Base-by-base conservation (phyloP, 2,329 filamentous ascomycete genomes). In the Arthrobotrys pseudoclavata region DNA sequence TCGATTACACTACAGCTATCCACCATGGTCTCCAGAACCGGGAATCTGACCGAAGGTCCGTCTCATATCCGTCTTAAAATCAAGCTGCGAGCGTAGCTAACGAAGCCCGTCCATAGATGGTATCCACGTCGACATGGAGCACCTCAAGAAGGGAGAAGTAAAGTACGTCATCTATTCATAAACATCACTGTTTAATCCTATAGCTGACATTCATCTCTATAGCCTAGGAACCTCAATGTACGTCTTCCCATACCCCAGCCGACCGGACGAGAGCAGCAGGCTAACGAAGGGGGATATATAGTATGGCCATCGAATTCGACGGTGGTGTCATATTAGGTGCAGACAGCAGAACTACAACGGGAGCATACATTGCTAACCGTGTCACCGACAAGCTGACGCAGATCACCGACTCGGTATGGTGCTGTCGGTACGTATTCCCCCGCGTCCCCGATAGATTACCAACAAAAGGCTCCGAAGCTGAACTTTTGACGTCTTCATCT, bases 381-480 rank as follows among this genome's bases (percentile, higher is more conserved):
- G 96, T 99, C 80, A 99, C 96, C 80, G 96, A 99, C 88, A 99
- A 99, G 88, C 90, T 99, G 84, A 99, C 96, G 82, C 92, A 94
- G 87, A 95, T 99, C 79, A 92, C 97, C 86, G 96, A 99, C 85
- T 98, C 95, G 76, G 98, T 99, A 85, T 99, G 96, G 96, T 99
- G 96, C 87, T 99, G 96, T 87, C 91, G 96, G 78, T 82, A 61
- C 63, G 77, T 53, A 53, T 10, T 24, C 29, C 62, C n/a, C 15
- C 22, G 26, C 34, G 40, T 45, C 4, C 15, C 12, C 15, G 2
- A 22, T 34, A 22, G 9, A 22, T 31, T 29, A 10, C 22, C 31
- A 10, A 13, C 20, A 26, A 34, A 37, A 3, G 15, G 2, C 6
- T 31, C 13, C 15, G 45, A 12, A 60, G 55, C 18, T 26, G 20